Base-by-base conservation (phyloP, 495 filamentous ascomycete species). In the Aspergillus affinis region DNA sequence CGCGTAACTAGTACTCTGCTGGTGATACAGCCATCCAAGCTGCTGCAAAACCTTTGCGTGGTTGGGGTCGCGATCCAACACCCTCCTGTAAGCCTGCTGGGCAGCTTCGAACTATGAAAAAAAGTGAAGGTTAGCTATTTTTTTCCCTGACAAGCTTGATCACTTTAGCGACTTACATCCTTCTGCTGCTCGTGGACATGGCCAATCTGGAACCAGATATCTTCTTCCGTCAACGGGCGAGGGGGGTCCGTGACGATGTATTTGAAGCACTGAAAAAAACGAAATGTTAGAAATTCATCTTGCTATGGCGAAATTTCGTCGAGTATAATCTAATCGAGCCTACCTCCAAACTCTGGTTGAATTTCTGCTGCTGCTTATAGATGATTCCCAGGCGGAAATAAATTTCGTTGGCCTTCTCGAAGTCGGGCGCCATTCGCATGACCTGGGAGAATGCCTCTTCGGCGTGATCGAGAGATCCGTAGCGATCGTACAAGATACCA, bases 131-230 rank as follows among this genome's bases (percentile, higher is more conserved):
- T n/a, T 57, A 17, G 32, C 23, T 15, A 48, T 47, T 4, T 15
- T n/a, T 47, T 4, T 15, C 12, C 18, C 9, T 4, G 13, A 23
- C 20, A 4, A 10, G 26, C 23, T 26, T 9, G 8, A 7, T 18
- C 26, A 30, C 41, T 17, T 41, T 4, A 41, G 36, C 36, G 48
- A 84, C 94, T 75, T 80, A 97, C 94, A 65, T 98, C 94, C 81
- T 98, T 98, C 72, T 97, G 93, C 66, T 98, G 95, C 65, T 99
- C 94, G 70, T 99, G 91, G 51, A 99, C 94, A 73, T 99, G 94
- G 23, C 94, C 94, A 65, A 99, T 98, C 72, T 99, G 94, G 76
- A 99, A 99, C 93, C 93, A 98, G 60, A 99, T 99, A 68, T 99
- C 94, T 71, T 97, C 94, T 69, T 98, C 93, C 1, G 92, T 98